phyloP scores from a whole-genome alignment of 2,329 filamentous ascomycete species.

The Beauveria sp. region DNA sequence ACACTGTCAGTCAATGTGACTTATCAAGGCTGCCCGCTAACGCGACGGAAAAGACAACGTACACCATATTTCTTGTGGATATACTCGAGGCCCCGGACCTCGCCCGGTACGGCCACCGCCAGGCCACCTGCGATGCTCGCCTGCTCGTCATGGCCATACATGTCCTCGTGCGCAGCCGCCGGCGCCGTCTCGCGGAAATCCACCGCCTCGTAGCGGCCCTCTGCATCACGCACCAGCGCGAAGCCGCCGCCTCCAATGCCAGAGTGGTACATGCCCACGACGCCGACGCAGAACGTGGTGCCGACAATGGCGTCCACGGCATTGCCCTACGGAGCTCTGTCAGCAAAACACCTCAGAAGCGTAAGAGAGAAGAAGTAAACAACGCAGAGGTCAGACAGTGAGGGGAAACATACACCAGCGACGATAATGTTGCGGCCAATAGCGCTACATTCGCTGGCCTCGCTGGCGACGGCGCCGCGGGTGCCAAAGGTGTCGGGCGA shows the following conservation, averaged over 20 bases:
- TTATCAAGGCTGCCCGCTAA: too few relatives aligned
- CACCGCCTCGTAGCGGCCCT: slow-evolving; percentile 76
- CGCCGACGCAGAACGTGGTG: slow-evolving; percentile 67
- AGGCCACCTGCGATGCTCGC: slow-evolving; percentile 66
- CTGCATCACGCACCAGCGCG: slow-evolving; percentile 64
- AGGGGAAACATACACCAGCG: slow-evolving; percentile 33
- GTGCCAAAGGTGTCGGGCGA: slow-evolving; percentile 15
- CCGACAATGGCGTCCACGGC: slow-evolving; percentile 70
- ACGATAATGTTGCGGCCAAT: slow-evolving; percentile 58
- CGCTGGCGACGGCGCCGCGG: slow-evolving; percentile 61
- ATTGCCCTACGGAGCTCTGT: slow-evolving; percentile 45
- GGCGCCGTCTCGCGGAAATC: slow-evolving; percentile 89
- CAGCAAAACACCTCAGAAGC: neutral
- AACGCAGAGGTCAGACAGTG: too few relatives aligned
- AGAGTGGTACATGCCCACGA: slow-evolving; percentile 68
- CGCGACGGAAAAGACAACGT: slow-evolving; percentile 15
- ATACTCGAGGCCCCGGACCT: slow-evolving; percentile 71
- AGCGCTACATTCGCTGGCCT: slow-evolving; percentile 59
- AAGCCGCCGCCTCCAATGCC: slow-evolving; percentile 91
- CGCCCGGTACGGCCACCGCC: slow-evolving; percentile 63
- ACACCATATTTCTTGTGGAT: slow-evolving; percentile 66
- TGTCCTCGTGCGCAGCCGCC: slow-evolving; percentile 70
- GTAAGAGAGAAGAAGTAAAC: neutral
- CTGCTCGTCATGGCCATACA: slow-evolving; percentile 67
- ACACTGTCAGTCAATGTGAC: neutral